Evolutionary conservation across 2,329 filamentous ascomycete genomes (phyloP), one percentile per base, ranked within the genome.

Genomic region (Colletotrichum filicis): DNA sequence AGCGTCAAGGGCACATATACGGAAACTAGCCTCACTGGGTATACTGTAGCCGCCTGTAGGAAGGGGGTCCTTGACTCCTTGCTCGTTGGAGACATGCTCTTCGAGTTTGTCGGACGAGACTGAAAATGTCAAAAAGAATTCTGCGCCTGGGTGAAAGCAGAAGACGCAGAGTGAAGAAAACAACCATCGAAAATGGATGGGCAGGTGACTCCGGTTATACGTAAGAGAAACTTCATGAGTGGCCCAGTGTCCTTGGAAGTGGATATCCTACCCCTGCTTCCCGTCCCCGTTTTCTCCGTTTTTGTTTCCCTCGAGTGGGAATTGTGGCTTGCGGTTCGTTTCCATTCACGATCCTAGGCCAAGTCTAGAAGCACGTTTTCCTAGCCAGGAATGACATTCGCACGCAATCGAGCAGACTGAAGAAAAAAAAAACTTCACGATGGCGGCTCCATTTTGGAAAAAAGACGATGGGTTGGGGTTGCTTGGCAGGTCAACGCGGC

Each of bases 141-240:
- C 35, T 8, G 7, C 12, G 24, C 14, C 49, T 28, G 14, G 5
- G 19, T 30, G 26, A 14, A 53, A 28, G 22, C 26, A 55, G 19
- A 22, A 22, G 1, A 53, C 9, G n/a, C 11, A 53, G 22, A 42
- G 12, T 42, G 14, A 28, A 28, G n/a, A 19, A 55, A 19, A 28
- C 53, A 58, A n/a, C 22, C 53, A n/a, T 55, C 19, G 66, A 65
- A 52, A 53, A 56, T 37, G 66, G 58, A 61, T 24, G 66, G 5
- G 46, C 66, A 70, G 66, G 60, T 70, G 70, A 70, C 35, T 26
- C 26, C 8, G n/a, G 22, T 11, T 12, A 16, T 70, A 73, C 70
- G 70, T 70, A 73, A 73, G 66, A 73, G 66, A 73, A 70, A 70
- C 46, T 7, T 14, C 9, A 19, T 61, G 46, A 73, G n/a, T 73